Conservation (phyloP, 306 rosid species). For the Canavalia ensiformis region DNA sequence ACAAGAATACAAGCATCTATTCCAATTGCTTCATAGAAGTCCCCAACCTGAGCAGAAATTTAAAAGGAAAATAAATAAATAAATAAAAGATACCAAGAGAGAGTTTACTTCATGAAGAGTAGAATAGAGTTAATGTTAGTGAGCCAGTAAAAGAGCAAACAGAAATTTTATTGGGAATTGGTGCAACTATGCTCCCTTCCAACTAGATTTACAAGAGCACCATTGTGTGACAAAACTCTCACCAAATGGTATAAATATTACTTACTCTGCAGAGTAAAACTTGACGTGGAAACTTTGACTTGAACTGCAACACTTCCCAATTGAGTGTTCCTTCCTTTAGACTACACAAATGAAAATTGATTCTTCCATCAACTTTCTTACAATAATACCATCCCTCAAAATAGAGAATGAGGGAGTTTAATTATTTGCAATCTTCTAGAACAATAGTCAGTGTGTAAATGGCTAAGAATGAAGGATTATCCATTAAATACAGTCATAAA, state of each 20-base stretch:
- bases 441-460: slow-evolving; percentile 24
- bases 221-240: slow-evolving; percentile 39
- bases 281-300: slow-evolving; percentile 91
- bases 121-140: neutral
- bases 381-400: slow-evolving; percentile 12
- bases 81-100: neutral
- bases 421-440: slow-evolving; percentile 7
- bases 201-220: slow-evolving; percentile 30
- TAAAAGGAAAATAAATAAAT: neutral
- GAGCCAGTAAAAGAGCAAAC: slow-evolving; percentile 10
- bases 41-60: slow-evolving; percentile 79
- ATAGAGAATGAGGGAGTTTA: slow-evolving; percentile 12
- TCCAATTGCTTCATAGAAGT: slow-evolving; percentile 91
- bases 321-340: slow-evolving; percentile 93
- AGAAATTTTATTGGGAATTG: slow-evolving; percentile 18
- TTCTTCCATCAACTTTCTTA: slow-evolving; percentile 31
- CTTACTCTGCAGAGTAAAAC: slow-evolving; percentile 94
- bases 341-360: slow-evolving; percentile 55
- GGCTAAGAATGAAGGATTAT: slow-evolving; percentile 10
- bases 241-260: slow-evolving; percentile 23
- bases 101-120: neutral
- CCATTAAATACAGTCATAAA: slow-evolving; percentile 9
- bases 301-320: slow-evolving; percentile 88
- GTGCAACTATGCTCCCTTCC: slow-evolving; percentile 21
- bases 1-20: slow-evolving; percentile 94